Evolutionary conservation across 768 basidiomycete genomes (phyloP).

Genomic region (Amanita pallidorosea): DNA sequence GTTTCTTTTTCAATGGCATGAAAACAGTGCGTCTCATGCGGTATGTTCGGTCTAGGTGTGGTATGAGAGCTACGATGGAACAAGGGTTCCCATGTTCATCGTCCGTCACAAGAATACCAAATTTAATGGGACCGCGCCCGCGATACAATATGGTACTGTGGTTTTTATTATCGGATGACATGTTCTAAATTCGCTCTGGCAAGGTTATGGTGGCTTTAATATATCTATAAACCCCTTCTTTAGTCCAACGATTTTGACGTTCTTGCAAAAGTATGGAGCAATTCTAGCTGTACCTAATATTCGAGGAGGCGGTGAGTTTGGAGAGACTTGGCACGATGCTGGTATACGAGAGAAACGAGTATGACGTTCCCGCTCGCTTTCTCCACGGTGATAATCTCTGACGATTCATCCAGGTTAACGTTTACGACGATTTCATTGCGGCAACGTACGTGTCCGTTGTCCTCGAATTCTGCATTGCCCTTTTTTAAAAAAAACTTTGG

Average conservation of each 20-base stretch:
- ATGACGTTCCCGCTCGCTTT: constrained; percentile 1
- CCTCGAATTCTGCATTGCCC: background rate
- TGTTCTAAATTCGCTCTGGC: background rate
- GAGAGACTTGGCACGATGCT: constrained; percentile 75
- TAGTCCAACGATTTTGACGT: constrained; percentile 59
- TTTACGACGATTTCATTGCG: constrained; percentile 76
- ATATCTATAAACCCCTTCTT: constrained; percentile 66
- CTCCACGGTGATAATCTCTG: constrained; percentile 4
- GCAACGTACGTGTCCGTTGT: constrained; percentile 44
- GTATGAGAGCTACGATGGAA: constrained; percentile 73
- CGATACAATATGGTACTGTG: constrained; percentile 57
- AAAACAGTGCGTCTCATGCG: background rate
- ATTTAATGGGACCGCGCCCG: constrained; percentile 67
- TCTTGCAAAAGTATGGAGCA: constrained; percentile 60
- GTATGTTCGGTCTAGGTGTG: constrained; percentile 66
- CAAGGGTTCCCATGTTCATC: constrained; percentile 77
- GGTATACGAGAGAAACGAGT: constrained; percentile 67
- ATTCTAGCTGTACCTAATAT: constrained; percentile 51
- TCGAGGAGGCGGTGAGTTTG: constrained; percentile 69
- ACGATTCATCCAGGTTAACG: constrained; percentile 39
- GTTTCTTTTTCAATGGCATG: background rate
- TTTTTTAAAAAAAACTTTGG: background rate
- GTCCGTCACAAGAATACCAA: constrained; percentile 63
- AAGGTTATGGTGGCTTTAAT: constrained; percentile 78
- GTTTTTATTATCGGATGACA: background rate